Evolutionary conservation across 2,329 filamentous ascomycete genomes (phyloP), one percentile per base, ranked within the genome.

Genomic region (Aphanoascus verrucosus): DNA sequence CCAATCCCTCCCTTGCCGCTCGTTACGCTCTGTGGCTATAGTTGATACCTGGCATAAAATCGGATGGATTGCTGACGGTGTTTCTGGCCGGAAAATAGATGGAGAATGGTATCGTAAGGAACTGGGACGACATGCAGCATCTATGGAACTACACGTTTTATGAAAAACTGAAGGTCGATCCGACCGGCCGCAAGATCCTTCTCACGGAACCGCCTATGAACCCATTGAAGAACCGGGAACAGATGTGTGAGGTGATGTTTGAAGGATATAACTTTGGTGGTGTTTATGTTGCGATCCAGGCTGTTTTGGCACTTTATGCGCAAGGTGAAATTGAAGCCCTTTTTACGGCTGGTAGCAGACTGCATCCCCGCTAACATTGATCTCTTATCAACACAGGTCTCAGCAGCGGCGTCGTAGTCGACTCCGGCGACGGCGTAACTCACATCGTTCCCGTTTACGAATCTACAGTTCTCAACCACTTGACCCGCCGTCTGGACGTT

Each of bases 51-150:
- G 15, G 12, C 11, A 15, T 28, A 20, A 19, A 14, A 19, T 5
- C 9, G 45, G 35, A 43, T 9, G 41, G 9, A 19, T 11, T 49
- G 40, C 34, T 37, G 44, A 46, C 38, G 6, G 20, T 44, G 32
- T 37, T 43, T 28, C 14, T 49, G 40, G 8, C 15, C 38, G 19
- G 38, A 47, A 53, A 62, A 56, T 70, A 85, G 81, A 98, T 98
- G 93, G 93, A 98, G 73, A 98, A 98, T 70, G 93, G 93, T 65
- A 97, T 98, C 65, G 89, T 98, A 62, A 97, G 96, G 81, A 90
- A 89, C 68, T 98, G 93, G 93, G 93, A 98, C 63, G 93, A 98
- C 72, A 98, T 98, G 93, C 88, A 95, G 76, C 91, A 97, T 68
- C 83, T 98, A 53, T 98, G 93, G 93, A 91, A 98, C 74, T 97